Conservation (phyloP, 768 basidiomycete species). For the Lyophyllum semitale region DNA sequence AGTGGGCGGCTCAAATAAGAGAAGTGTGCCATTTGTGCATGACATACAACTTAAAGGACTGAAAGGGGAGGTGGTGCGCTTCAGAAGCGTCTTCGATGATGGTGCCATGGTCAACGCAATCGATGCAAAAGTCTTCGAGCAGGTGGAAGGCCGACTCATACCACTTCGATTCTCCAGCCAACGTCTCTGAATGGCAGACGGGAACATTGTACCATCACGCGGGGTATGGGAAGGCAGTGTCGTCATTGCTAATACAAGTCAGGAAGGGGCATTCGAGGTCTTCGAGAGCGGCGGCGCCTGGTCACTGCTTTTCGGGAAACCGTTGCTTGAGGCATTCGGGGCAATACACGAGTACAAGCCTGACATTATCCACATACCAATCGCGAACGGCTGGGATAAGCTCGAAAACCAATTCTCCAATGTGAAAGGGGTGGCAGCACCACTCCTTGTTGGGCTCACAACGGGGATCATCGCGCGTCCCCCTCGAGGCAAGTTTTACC, state of each 20-base stretch:
- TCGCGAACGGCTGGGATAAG: background rate
- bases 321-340: constrained; percentile 20
- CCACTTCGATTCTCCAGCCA: background rate
- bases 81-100: constrained; percentile 19
- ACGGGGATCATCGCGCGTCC: constrained; percentile 12
- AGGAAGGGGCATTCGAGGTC: constrained; percentile 16
- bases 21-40: constrained; percentile 4
- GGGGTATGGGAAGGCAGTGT: constrained; percentile 1
- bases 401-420: constrained; percentile 4
- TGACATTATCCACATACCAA: constrained; percentile 12
- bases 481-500: constrained; percentile 10
- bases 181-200: constrained; percentile 24
- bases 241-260: background rate
- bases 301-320: constrained; percentile 31
- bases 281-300: constrained; percentile 25
- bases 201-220: background rate
- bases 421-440: background rate
- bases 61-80: background rate
- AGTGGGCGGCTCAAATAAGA: background rate
- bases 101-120: constrained; percentile 25
- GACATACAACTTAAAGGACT: background rate
- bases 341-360: constrained; percentile 25
- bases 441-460: constrained; percentile 2
- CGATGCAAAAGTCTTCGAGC: background rate
- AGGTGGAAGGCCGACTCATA: background rate